Evolutionary conservation across 768 basidiomycete genomes (phyloP).

Genomic region (Rhodocollybia butyracea): DNA sequence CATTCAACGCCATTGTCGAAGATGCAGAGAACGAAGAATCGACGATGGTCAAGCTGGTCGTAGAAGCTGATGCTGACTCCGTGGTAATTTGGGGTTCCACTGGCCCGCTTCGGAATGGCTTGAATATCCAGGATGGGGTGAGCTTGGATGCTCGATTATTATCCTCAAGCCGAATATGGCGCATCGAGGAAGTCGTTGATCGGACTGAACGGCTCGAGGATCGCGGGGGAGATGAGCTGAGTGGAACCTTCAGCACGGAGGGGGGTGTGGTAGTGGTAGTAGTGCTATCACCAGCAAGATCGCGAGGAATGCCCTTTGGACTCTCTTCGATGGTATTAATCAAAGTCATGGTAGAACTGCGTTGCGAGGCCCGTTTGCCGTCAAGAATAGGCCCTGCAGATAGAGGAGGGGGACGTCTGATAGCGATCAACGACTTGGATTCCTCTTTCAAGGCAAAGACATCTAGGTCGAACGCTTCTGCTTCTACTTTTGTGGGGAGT

Average conservation of each 20-base stretch:
- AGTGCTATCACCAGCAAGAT: constrained; percentile 44
- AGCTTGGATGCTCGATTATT: constrained; percentile 49
- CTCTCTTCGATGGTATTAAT: constrained; percentile 74
- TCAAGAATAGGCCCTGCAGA: constrained; percentile 30
- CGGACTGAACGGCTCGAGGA: constrained; percentile 53
- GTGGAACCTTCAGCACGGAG: constrained; percentile 39
- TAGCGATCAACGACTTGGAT: constrained; percentile 13
- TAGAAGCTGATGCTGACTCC: constrained; percentile 47
- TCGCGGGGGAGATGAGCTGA: constrained; percentile 67
- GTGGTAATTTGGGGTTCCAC: constrained; percentile 63
- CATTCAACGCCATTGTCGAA: not conserved
- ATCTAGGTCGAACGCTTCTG: constrained; percentile 72
- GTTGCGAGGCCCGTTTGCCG: constrained; percentile 41
- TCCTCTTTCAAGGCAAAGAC: constrained; percentile 53
- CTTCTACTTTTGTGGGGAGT: constrained; percentile 44
- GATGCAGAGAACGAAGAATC: constrained; percentile 23
- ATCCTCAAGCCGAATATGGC: constrained; percentile 10
- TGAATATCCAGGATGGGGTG: constrained; percentile 77
- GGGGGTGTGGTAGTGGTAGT: constrained; percentile 14
- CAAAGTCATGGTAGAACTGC: constrained; percentile 43
- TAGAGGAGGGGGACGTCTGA: not conserved
- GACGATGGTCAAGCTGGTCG: constrained; percentile 20
- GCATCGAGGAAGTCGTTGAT: constrained; percentile 40
- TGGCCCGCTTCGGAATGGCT: constrained; percentile 62
- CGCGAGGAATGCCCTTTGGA: constrained; percentile 45